These are phyloP conservation scores for Ceratocystis diversiconidia DNA, from an alignment of 2,329 filamentous ascomycete species.

Conservation along the genomic window DNA sequence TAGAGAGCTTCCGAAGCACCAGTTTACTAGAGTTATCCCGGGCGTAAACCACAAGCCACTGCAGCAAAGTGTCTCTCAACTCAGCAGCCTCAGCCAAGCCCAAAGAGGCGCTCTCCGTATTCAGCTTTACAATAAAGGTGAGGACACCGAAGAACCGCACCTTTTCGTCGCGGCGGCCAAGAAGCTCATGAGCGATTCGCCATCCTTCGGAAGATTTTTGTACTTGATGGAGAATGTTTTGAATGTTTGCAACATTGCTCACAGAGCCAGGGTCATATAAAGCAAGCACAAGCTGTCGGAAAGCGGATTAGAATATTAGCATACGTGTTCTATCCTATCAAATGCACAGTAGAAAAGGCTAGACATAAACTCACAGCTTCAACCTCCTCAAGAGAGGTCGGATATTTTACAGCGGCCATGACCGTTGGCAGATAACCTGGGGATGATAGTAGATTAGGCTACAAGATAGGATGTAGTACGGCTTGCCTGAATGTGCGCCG, in stretches of 20 bases:
- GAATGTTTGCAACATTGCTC: constrained; percentile 36
- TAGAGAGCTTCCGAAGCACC: constrained; percentile 60
- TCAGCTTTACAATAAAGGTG: constrained; percentile 87
- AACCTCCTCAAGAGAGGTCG: constrained; percentile 16
- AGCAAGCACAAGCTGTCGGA: constrained; percentile 33
- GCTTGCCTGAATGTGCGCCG: background rate
- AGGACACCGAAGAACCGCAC: constrained; percentile 85
- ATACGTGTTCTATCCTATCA: background rate
- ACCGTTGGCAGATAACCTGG: background rate
- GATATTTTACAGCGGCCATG: constrained; percentile 14
- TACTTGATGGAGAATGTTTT: constrained; percentile 62
- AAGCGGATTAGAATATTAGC: background rate
- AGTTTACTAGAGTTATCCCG: constrained; percentile 39
- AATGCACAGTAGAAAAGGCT: background rate
- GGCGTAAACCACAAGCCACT: constrained; percentile 46
- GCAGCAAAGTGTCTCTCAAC: constrained; percentile 45
- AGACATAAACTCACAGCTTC: constrained; percentile 16
- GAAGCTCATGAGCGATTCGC: constrained; percentile 65
- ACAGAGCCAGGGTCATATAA: constrained; percentile 40
- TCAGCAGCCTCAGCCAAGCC: constrained; percentile 42
- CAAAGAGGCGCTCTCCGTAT: constrained; percentile 56
- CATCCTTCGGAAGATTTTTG: constrained; percentile 73
- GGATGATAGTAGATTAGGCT: background rate
- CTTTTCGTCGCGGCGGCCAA: constrained; percentile 54
- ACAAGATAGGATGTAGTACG: background rate